phyloP scores from a whole-genome alignment of 495 filamentous ascomycete species.

The Polyplosphaeria fusca region DNA sequence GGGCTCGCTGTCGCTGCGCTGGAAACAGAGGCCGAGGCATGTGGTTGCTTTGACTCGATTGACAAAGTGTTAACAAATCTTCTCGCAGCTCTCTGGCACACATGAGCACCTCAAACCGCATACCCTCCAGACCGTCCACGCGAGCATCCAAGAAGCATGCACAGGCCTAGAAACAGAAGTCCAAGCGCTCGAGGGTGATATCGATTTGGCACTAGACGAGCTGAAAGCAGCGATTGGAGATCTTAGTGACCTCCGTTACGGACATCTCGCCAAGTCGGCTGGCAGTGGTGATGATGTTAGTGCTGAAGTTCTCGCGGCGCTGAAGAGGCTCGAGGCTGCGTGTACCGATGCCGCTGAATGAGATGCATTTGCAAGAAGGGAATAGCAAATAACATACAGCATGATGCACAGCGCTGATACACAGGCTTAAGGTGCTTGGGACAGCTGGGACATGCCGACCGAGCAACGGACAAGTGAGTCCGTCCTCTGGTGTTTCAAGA shows the following conservation, averaged over 20 bases:
- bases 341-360: conserved; percentile 14
- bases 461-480: no score
- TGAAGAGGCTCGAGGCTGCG: conserved; percentile 28
- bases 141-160: conserved; percentile 64
- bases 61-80: background rate
- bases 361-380: no score
- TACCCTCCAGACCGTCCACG: conserved; percentile 60
- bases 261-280: conserved; percentile 62
- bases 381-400: no score
- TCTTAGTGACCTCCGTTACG: conserved; percentile 80
- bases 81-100: conserved; percentile 58
- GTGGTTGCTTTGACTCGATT: conserved; percentile 17
- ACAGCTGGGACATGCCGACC: no score
- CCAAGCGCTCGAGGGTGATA: conserved; percentile 59
- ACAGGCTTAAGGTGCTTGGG: no score
- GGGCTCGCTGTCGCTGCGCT: conserved; percentile 51
- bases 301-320: conserved; percentile 47
- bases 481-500: no score
- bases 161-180: conserved; percentile 65
- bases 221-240: conserved; percentile 63
- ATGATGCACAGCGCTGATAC: no score
- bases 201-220: conserved; percentile 56
- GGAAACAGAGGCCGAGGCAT: conserved; percentile 66
- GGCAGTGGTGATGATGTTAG: conserved; percentile 61
- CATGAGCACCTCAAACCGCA: conserved; percentile 50